A percentile compares a stretch with the other conserved stretches of the same genome.
These are phyloP conservation scores for Neopestalotiopsis clavispora DNA, from an alignment of 2,329 filamentous ascomycete genomes.

Conservation along the genomic window DNA sequence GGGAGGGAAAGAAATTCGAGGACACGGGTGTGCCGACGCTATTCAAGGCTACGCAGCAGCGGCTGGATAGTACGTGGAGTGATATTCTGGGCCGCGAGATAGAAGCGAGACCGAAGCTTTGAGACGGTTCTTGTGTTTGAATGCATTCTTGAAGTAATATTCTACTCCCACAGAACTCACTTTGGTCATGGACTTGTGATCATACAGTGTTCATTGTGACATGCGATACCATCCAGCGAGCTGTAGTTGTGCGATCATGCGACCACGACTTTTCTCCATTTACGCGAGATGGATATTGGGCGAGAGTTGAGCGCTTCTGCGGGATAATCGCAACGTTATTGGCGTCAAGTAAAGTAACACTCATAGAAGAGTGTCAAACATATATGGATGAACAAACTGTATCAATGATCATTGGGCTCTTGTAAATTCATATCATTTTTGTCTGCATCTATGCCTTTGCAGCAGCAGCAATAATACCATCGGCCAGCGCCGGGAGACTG, in stretches of 20 bases:
- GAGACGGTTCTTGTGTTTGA: not conserved
- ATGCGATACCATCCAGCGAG: no score
- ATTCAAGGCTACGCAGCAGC: conserved; percentile 37
- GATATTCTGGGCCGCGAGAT: not conserved
- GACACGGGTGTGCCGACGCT: conserved; percentile 42
- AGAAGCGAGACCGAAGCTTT: not conserved
- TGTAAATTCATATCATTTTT: not conserved
- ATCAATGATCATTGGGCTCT: not conserved
- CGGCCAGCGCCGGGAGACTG: conserved; percentile 52
- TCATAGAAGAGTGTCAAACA: no score
- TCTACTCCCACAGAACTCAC: not conserved
- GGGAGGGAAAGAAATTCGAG: conserved; percentile 34
- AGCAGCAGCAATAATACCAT: conserved; percentile 34
- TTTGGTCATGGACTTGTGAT: no score
- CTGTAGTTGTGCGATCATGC: no score
- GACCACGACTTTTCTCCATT: no score
- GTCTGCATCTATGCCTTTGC: not conserved
- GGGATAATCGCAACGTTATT: no score
- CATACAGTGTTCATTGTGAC: no score
- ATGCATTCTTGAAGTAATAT: not conserved
- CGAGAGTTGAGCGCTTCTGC: no score
- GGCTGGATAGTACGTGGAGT: not conserved
- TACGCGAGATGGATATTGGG: no score
- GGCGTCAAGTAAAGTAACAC: no score
- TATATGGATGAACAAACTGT: no score